Evolutionary conservation across 345 rosid genomes (phyloP).

Genomic region (Citrus hindsii): DNA sequence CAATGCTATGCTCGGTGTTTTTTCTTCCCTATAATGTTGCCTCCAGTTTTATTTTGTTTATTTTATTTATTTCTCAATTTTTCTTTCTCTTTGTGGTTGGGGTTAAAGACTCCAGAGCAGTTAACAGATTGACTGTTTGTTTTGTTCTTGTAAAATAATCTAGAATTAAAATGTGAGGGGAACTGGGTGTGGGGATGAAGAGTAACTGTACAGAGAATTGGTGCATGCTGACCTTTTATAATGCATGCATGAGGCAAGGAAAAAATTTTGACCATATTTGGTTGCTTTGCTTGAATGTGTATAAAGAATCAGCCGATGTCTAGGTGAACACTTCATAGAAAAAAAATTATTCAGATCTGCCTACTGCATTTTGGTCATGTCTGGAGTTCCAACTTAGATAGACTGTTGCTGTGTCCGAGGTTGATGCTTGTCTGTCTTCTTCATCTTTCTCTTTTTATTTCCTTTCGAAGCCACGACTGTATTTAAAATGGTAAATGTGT

Average conservation of each 20-base stretch:
- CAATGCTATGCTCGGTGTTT: neutral
- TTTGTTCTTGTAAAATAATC: slow-evolving; percentile 21
- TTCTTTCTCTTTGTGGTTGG: neutral
- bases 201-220: slow-evolving; percentile 6
- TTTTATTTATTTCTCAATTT: neutral
- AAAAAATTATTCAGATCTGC: neutral
- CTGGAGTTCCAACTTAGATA: neutral
- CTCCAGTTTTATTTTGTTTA: neutral
- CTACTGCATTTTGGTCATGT: neutral
- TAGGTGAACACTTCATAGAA: neutral
- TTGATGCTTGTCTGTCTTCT: neutral
- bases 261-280: neutral
- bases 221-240: slow-evolving; percentile 41
- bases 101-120: neutral
- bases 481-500: neutral
- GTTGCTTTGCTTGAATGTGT: slow-evolving; percentile 5
- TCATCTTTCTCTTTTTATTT: neutral
- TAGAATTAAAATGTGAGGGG: neutral
- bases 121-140: neutral
- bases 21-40: slow-evolving; percentile 6
- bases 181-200: neutral
- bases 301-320: neutral
- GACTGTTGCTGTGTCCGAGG: neutral
- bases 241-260: slow-evolving; percentile 27
- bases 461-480: neutral